phyloP scores from a whole-genome alignment of 2,329 filamentous ascomycete species.

The Colletotrichum endophyticum region DNA sequence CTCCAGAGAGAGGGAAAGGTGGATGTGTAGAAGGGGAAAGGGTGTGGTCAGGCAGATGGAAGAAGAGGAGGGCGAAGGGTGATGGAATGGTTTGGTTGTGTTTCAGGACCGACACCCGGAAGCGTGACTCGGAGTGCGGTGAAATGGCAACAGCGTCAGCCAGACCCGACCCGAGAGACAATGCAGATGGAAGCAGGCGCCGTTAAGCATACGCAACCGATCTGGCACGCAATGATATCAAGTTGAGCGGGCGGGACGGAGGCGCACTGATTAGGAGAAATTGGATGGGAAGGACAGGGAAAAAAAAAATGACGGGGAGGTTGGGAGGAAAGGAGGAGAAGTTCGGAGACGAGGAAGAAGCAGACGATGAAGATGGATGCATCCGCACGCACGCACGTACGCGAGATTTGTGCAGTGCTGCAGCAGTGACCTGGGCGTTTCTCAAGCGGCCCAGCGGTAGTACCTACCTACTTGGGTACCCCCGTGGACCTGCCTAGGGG shows the following conservation, averaged over 20 bases:
- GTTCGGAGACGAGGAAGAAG: not conserved
- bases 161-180: not conserved
- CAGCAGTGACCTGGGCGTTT: not conserved
- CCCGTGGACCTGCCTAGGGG: not conserved
- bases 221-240: not conserved
- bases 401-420: constrained; percentile 16
- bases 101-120: constrained; percentile 20
- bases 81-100: constrained; percentile 17
- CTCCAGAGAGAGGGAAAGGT: not conserved
- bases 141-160: constrained; percentile 12
- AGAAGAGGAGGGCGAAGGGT: constrained; percentile 3
- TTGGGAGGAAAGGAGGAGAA: constrained; percentile 12
- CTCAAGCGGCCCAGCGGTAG: not conserved
- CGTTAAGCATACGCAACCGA: not conserved
- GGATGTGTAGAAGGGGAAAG: not conserved
- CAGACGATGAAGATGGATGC: constrained; percentile 12
- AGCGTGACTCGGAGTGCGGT: constrained; percentile 21
- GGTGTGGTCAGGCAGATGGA: not conserved
- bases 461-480: not conserved
- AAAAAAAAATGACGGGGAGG: not conserved
- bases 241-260: not conserved
- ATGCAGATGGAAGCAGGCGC: not conserved
- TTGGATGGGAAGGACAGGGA: not conserved
- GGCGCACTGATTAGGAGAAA: not conserved
- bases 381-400: constrained; percentile 14